These are phyloP conservation scores for Helotiales sp. DNA, from an alignment of 2,329 filamentous ascomycete species.

Conservation along the genomic window DNA sequence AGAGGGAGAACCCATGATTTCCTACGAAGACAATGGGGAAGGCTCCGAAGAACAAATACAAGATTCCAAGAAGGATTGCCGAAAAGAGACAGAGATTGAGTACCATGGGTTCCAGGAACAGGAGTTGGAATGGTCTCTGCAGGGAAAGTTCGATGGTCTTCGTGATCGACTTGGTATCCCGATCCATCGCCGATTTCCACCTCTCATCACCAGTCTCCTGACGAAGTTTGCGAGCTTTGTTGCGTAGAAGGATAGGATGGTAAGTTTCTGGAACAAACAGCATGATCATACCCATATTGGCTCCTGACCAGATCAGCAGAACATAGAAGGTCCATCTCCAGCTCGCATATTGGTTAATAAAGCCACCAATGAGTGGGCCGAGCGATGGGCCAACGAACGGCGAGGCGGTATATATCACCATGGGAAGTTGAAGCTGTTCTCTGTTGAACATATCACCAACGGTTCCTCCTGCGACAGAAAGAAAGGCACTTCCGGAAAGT, in stretches of 20 bases:
- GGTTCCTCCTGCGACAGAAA: conserved; percentile 81
- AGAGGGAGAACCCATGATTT: conserved; percentile 77
- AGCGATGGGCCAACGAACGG: conserved; percentile 67
- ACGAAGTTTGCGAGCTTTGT: conserved; percentile 72
- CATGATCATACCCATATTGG: conserved; percentile 66
- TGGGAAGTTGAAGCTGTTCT: conserved; percentile 74
- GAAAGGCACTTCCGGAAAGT: conserved; percentile 69
- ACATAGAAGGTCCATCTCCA: conserved; percentile 90
- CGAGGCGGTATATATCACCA: conserved; percentile 77
- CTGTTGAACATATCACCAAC: conserved; percentile 79
- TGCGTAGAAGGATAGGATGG: conserved; percentile 72
- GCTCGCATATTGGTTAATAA: conserved; percentile 75
- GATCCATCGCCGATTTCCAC: conserved; percentile 80
- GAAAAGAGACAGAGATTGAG: conserved; percentile 81
- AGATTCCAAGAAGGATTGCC: conserved; percentile 81
- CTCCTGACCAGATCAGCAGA: conserved; percentile 79
- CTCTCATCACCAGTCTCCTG: conserved; percentile 77
- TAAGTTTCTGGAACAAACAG: conserved; percentile 88
- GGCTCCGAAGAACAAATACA: conserved; percentile 91
- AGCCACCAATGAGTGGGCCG: conserved; percentile 71
- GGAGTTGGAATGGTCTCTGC: conserved; percentile 71
- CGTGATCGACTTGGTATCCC: conserved; percentile 68
- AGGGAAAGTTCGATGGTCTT: conserved; percentile 64
- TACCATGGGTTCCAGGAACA: conserved; percentile 85
- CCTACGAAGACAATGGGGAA: conserved; percentile 79